These are phyloP conservation scores for Fusarium sp. DNA, from an alignment of 2,329 filamentous ascomycete genomes.

Conservation along the genomic window DNA sequence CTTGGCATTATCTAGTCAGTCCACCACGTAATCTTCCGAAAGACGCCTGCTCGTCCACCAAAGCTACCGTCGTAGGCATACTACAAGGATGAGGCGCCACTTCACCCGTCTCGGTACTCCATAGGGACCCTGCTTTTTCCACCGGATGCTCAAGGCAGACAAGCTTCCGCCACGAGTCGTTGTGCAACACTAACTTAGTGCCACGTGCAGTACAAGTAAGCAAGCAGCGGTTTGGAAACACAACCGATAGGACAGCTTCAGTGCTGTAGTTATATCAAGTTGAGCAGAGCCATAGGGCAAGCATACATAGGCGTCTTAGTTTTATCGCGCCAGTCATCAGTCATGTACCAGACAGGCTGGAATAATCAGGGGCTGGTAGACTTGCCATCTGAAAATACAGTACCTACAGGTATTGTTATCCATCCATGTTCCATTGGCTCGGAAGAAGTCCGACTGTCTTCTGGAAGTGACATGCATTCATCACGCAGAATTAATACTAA, in stretches of 20 bases:
- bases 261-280: not conserved
- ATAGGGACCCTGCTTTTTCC: conserved; percentile 32
- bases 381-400: not conserved
- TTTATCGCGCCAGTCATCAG: conserved; percentile 29
- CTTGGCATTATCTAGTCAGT: conserved; percentile 36
- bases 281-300: not conserved
- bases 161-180: conserved; percentile 19
- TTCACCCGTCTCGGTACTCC: conserved; percentile 29
- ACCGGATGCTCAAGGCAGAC: conserved; percentile 18
- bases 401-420: too few species aligned
- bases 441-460: conserved; percentile 15
- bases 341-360: conserved; percentile 21
- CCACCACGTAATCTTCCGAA: conserved; percentile 44
- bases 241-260: not conserved
- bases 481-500: conserved; percentile 14
- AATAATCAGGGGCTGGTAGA: conserved; percentile 28
- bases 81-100: conserved; percentile 15
- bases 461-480: conserved; percentile 16
- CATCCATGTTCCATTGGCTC: conserved; percentile 21
- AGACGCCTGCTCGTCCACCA: conserved; percentile 36
- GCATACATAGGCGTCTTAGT: conserved; percentile 16
- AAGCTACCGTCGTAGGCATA: conserved; percentile 21
- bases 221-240: conserved; percentile 6
- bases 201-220: not conserved
- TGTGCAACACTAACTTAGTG: conserved; percentile 17